Percentiles rank a stretch among this genome's conserved stretches.
These are phyloP conservation scores for Arthroderma sp. DNA, from an alignment of 2,329 filamentous ascomycete species.

Conservation along the genomic window DNA sequence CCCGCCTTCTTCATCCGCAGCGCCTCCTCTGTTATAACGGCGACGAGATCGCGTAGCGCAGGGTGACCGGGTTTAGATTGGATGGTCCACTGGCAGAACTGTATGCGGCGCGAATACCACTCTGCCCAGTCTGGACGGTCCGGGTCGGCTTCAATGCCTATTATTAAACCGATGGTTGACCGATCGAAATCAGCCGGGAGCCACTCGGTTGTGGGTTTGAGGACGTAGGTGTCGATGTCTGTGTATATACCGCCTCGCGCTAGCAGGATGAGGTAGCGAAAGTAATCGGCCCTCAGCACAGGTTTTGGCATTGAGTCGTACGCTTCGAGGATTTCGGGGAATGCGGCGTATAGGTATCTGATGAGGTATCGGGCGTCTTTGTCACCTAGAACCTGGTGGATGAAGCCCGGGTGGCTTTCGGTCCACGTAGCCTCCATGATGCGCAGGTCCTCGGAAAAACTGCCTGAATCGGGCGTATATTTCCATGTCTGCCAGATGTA, in stretches of 20 bases:
- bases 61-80: conserved; percentile 92
- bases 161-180: conserved; percentile 67
- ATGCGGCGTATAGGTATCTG: conserved; percentile 69
- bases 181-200: conserved; percentile 65
- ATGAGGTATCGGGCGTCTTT: conserved; percentile 69
- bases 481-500: conserved; percentile 99
- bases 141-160: conserved; percentile 93
- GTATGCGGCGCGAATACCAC: conserved; percentile 92
- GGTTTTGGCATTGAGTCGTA: conserved; percentile 60
- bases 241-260: conserved; percentile 73
- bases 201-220: conserved; percentile 78
- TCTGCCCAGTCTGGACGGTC: conserved; percentile 83
- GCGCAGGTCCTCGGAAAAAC: conserved; percentile 63
- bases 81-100: conserved; percentile 99
- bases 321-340: conserved; percentile 66
- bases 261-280: conserved; percentile 61
- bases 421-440: conserved; percentile 84
- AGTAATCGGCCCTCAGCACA: conserved; percentile 68
- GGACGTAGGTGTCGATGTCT: conserved; percentile 79
- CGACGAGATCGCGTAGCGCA: conserved; percentile 73
- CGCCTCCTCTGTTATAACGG: conserved; percentile 71
- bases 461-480: conserved; percentile 59
- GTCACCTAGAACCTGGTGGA: conserved; percentile 96
- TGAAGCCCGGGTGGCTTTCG: conserved; percentile 71
- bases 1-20: conserved; percentile 58